These are phyloP conservation scores for Ophiostoma piceae DNA, from an alignment of 2,329 filamentous ascomycete species.

Conservation along the genomic window DNA sequence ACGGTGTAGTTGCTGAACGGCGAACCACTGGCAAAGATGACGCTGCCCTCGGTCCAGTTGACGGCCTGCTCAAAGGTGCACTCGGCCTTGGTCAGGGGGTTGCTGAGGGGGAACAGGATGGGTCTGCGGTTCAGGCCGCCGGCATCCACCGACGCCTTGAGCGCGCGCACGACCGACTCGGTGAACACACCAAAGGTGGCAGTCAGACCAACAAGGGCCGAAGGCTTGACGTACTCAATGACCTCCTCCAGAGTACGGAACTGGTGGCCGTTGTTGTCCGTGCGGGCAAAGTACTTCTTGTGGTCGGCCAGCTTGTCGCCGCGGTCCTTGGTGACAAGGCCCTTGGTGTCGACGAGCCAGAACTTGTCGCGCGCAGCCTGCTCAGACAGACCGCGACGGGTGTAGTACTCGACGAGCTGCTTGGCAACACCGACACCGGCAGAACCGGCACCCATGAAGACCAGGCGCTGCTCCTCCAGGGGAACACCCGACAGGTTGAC, in stretches of 20 bases:
- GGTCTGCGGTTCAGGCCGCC: slow-evolving; percentile 68
- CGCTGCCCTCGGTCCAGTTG: slow-evolving; percentile 82
- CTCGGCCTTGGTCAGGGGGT: slow-evolving; percentile 93
- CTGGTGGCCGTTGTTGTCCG: slow-evolving; percentile 60
- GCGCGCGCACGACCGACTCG: slow-evolving; percentile 70
- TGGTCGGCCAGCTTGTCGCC: slow-evolving; percentile 92
- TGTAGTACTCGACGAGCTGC: slow-evolving; percentile 96
- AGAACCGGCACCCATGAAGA: slow-evolving; percentile 93
- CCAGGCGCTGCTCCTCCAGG: slow-evolving; percentile 82
- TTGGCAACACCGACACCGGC: slow-evolving; percentile 96
- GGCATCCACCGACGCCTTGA: slow-evolving; percentile 59
- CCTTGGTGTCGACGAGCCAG: slow-evolving; percentile 96
- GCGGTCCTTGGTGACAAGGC: slow-evolving; percentile 86
- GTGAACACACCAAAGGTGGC: slow-evolving; percentile 95
- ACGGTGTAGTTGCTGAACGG: slow-evolving; percentile 73
- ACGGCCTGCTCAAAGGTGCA: slow-evolving; percentile 95
- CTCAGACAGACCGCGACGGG: slow-evolving; percentile 82
- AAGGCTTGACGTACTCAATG: slow-evolving; percentile 91
- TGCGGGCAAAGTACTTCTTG: slow-evolving; percentile 65
- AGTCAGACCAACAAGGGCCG: slow-evolving; percentile 87
- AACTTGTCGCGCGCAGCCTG: slow-evolving; percentile 85
- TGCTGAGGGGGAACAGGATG: slow-evolving; percentile 93
- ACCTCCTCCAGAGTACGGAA: slow-evolving; percentile 82
- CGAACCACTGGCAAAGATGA: slow-evolving; percentile 90
- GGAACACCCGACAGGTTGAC: slow-evolving; percentile 83